Base-by-base conservation (phyloP, 495 filamentous ascomycete species). In the Cercophora sp. region DNA sequence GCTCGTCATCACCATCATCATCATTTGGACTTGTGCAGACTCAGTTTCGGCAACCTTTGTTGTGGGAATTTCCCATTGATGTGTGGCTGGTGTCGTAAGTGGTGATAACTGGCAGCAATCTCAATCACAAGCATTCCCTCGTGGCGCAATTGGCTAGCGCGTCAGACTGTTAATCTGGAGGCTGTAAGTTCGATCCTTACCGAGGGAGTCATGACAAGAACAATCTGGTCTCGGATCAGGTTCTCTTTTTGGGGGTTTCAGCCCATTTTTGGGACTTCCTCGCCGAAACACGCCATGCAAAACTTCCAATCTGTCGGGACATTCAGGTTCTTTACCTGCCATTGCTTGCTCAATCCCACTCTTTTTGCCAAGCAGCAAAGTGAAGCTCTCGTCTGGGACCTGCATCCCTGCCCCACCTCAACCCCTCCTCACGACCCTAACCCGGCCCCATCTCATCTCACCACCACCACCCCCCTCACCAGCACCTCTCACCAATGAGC, bases 101-200 rank as follows among this genome's bases (percentile, higher is more conserved):
- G n/a, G n/a, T n/a, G n/a, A n/a, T n/a, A n/a, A n/a, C n/a, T n/a
- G n/a, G n/a, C n/a, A n/a, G n/a, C n/a, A n/a, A n/a, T n/a, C n/a
- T n/a, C n/a, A n/a, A n/a, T n/a, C n/a, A n/a, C n/a, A n/a, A n/a
- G n/a, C n/a, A n/a, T n/a, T 48, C 46, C 45, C 19, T 23, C 45
- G 31, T 48, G 45, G 45, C 45, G 45, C 45, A 48, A 48, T 48
- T 48, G 45, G 45, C 45, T 48, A 48, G 45, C 45, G 45, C 45
- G 40, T 43, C 40, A 43, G 40, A 43, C 40, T 43, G 40, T 43
- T 43, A 43, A 43, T 43, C 40, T 43, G 40, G 40, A 43, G 40
- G 40, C 40, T 43, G 16, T 43, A 19, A 43, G 40, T 43, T 43
- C 40, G 40, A 43, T 22, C 40, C 40, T 43, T 19, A 43, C 16